Conservation (phyloP, 2,329 filamentous ascomycete genomes). For the Fusarium neocosmosporiellum region DNA sequence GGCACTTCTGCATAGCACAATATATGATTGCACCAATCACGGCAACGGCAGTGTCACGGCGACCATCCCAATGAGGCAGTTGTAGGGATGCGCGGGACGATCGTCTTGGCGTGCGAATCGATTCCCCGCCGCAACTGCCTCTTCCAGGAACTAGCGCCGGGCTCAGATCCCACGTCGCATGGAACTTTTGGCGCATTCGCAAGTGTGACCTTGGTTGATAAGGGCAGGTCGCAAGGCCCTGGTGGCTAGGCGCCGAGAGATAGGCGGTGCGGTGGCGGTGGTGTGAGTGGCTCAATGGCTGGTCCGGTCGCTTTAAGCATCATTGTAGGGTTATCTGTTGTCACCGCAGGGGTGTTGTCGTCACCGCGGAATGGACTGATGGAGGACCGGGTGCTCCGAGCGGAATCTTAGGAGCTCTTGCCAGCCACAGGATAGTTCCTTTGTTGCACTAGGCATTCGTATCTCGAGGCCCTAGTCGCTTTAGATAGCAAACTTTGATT, state of each 20-base stretch:
- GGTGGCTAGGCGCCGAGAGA: slow-evolving; percentile 6
- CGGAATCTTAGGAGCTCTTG: not conserved
- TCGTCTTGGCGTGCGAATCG: slow-evolving; percentile 29
- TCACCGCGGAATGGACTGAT: slow-evolving; percentile 12
- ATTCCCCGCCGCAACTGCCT: slow-evolving; percentile 39
- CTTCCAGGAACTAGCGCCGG: slow-evolving; percentile 39
- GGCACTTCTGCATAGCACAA: slow-evolving; percentile 27
- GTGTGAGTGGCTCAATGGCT: not conserved
- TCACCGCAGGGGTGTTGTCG: slow-evolving; percentile 19
- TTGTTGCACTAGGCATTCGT: not conserved
- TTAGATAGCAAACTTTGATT: not conserved
- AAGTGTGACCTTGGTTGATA: slow-evolving; percentile 39
- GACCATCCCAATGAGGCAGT: slow-evolving; percentile 39
- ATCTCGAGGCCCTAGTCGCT: not conserved
- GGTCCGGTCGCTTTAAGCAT: slow-evolving; percentile 23
- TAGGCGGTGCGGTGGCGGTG: not conserved
- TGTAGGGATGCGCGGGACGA: slow-evolving; percentile 30
- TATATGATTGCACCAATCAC: slow-evolving; percentile 27
- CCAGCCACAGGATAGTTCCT: not conserved
- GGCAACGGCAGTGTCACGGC: slow-evolving; percentile 3
- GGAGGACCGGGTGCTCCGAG: slow-evolving; percentile 8
- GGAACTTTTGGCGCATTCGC: slow-evolving; percentile 39
- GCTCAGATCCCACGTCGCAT: slow-evolving; percentile 29
- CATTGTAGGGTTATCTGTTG: slow-evolving; percentile 33
- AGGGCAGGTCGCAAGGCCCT: slow-evolving; percentile 40